These are phyloP conservation scores for Raffaelea ambrosiae DNA, from an alignment of 2,329 filamentous ascomycete genomes.

Conservation along the genomic window DNA sequence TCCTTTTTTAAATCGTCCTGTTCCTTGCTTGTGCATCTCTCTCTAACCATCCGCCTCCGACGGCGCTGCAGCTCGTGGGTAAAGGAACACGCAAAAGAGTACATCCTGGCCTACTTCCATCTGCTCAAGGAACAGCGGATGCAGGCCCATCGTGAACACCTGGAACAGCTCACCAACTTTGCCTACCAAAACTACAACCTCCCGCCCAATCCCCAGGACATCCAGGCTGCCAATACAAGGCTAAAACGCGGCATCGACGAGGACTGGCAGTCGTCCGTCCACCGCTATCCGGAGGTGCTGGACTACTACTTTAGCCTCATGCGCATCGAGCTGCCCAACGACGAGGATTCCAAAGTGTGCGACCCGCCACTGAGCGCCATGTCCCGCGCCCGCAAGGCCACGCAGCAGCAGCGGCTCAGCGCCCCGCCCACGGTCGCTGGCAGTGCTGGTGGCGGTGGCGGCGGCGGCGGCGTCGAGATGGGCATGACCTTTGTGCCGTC, in stretches of 20 bases:
- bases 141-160: slow-evolving; percentile 42
- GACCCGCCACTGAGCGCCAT: slow-evolving; percentile 51
- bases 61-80: slow-evolving; percentile 49
- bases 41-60: neutral
- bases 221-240: slow-evolving; percentile 54
- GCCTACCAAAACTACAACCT: slow-evolving; percentile 50
- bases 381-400: slow-evolving; percentile 36
- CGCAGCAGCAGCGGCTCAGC: too few relatives aligned
- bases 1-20: too few relatives aligned
- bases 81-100: slow-evolving; percentile 56
- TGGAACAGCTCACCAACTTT: slow-evolving; percentile 47
- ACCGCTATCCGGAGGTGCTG: slow-evolving; percentile 71
- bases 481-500: neutral
- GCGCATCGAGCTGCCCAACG: slow-evolving; percentile 53
- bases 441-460: slow-evolving; percentile 15
- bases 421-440: too few relatives aligned
- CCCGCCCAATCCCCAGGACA: slow-evolving; percentile 51
- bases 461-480: slow-evolving; percentile 1
- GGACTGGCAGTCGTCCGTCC: slow-evolving; percentile 68
- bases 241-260: slow-evolving; percentile 69
- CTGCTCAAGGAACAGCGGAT: slow-evolving; percentile 54
- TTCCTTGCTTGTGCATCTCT: neutral
- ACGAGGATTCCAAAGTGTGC: slow-evolving; percentile 50
- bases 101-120: slow-evolving; percentile 58
- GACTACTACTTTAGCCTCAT: slow-evolving; percentile 72